Evolutionary conservation across 2,329 filamentous ascomycete species (phyloP), one percentile per base, ranked within the genome.

Genomic region (Alternaria sp.): DNA sequence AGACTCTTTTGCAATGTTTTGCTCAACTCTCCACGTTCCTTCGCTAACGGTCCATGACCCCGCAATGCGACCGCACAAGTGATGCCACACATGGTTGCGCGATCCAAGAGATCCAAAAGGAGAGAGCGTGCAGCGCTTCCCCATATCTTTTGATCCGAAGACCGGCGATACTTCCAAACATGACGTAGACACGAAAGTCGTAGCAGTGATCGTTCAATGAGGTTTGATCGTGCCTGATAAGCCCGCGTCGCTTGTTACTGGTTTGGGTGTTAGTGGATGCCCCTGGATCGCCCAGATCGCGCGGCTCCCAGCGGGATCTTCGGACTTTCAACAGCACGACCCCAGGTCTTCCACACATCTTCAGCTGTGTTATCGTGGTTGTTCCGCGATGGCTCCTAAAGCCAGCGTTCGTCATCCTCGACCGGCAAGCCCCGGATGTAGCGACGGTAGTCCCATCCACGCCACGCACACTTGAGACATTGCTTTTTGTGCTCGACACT

Each of bases 61-160:
- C 57, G 62, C 57, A 68, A 36, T 36, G 67, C 63, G 46, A 67
- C 64, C 9, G 57, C 62, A 55, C 64, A 68, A 49, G 61, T 65
- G 47, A 68, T 68, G 54, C 66, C 66, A 51, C 66, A 68, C 66
- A 68, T 68, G 9, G 13, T 57, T 32, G 17, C 13, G 21, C 26
- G 6, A 47, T 53, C 23, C 12, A 15, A 53, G 49, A 40, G 21
- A 32, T 26, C 28, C n/a, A 28, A 23, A 21, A 40, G 23, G 17
- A 43, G 17, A 23, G 8, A 17, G 25, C 51, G 55, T 51, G 40
- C 47, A 58, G 28, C 13, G 17, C 32, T 13, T 32, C 21, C 26
- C 40, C 47, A 59, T 62, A 17, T 43, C 28, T 47, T 45, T 40
- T 17, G 19, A 36, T 45, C 36, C n/a, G 36, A 32, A 49, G 32